Percentiles rank a stretch among this genome's conserved stretches.
Evolutionary conservation across 2,329 filamentous ascomycete species (phyloP).

Genomic region (Trichoderma oligosporum): DNA sequence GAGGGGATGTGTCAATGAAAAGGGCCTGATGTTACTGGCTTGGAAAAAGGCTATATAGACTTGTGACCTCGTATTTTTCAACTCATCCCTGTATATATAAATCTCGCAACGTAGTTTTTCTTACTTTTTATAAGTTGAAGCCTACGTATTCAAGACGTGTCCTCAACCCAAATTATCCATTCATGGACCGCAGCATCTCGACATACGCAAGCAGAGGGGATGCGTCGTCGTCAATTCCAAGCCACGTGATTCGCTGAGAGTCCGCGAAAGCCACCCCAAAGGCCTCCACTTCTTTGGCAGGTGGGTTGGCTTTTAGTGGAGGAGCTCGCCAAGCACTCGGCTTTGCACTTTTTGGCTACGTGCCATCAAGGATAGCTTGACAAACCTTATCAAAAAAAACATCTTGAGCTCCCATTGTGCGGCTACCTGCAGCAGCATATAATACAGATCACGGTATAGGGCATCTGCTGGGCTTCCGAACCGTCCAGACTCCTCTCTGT

Average conservation of each 20-base stretch:
- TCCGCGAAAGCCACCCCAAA: slow-evolving; percentile 35
- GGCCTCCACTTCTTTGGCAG: slow-evolving; percentile 15
- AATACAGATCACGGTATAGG: neutral
- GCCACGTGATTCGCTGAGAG: slow-evolving; percentile 33
- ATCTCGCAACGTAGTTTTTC: slow-evolving; percentile 11
- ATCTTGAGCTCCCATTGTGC: slow-evolving; percentile 2
- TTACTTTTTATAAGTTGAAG: neutral
- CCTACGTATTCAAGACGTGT: neutral
- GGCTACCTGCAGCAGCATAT: neutral
- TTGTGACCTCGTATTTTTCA: slow-evolving; percentile 11
- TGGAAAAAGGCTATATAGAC: slow-evolving; percentile 12
- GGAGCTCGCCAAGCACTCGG: slow-evolving; percentile 4
- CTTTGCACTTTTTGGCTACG: slow-evolving; percentile 17
- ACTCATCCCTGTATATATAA: slow-evolving; percentile 7
- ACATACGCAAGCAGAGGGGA: slow-evolving; percentile 10
- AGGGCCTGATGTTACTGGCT: neutral
- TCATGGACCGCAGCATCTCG: slow-evolving; percentile 5
- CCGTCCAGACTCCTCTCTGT: neutral
- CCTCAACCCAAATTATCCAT: neutral
- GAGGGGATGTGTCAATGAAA: neutral
- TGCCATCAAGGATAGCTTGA: slow-evolving; percentile 15
- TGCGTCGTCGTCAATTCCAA: slow-evolving; percentile 6
- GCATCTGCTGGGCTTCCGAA: neutral
- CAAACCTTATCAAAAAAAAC: neutral
- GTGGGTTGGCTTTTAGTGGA: slow-evolving; percentile 17